Evolutionary conservation across 257 asterid genomes (phyloP).

Genomic region (Scutellaria barbata): DNA sequence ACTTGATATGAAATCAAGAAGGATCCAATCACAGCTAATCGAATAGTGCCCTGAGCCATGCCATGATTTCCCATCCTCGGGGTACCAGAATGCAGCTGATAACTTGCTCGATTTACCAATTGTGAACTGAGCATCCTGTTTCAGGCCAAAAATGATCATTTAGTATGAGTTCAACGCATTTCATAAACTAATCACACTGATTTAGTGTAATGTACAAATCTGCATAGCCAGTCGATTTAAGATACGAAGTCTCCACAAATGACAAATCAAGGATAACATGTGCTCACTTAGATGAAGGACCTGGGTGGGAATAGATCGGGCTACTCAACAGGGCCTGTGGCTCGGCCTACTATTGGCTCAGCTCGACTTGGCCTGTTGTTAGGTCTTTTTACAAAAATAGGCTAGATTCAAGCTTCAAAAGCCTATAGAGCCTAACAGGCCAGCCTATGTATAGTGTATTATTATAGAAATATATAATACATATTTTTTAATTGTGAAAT

Average conservation of each 20-base stretch:
- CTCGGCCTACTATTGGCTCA: too few relatives aligned
- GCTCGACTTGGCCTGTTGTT: too few relatives aligned
- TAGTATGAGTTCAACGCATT: not conserved
- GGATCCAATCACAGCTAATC: conserved; percentile 62
- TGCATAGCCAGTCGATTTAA: not conserved
- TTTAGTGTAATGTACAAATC: not conserved
- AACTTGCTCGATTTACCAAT: conserved; percentile 54
- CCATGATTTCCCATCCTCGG: conserved; percentile 59
- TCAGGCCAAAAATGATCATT: not conserved
- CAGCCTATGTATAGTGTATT: too few relatives aligned
- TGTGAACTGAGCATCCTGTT: conserved; percentile 67
- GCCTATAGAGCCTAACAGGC: too few relatives aligned
- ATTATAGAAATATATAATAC: too few relatives aligned
- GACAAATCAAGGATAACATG: conserved; percentile 1
- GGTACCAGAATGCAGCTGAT: conserved; percentile 72
- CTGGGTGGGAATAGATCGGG: too few relatives aligned
- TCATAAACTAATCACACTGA: not conserved
- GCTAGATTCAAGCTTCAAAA: too few relatives aligned
- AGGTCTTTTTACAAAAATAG: too few relatives aligned
- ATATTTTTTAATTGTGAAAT: too few relatives aligned
- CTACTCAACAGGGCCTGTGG: too few relatives aligned
- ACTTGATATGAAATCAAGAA: conserved; percentile 48
- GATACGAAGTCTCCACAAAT: not conserved
- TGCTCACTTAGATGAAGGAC: conserved; percentile 15
- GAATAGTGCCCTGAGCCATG: conserved; percentile 68